These are phyloP conservation scores for Claviceps capensis DNA, from an alignment of 2,329 filamentous ascomycete genomes.

Conservation along the genomic window DNA sequence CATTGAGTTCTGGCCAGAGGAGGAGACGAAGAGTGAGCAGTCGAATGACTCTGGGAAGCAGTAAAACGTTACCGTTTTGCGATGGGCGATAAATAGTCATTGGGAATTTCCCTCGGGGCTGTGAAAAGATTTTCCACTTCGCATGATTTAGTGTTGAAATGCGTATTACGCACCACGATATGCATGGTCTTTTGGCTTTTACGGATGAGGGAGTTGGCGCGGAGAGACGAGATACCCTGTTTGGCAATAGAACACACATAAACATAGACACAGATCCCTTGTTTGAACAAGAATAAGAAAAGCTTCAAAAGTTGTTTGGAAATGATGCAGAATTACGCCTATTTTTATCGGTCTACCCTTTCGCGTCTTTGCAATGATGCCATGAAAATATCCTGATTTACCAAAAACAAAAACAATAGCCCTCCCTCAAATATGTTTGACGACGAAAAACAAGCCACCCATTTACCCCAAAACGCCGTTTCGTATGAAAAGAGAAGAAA, in stretches of 20 bases:
- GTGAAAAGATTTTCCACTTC: background rate
- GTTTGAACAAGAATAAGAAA: background rate
- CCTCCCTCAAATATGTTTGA: background rate
- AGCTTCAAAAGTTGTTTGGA: background rate
- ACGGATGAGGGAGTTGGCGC: background rate
- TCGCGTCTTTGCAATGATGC: background rate
- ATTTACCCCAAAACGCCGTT: background rate
- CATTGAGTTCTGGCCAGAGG: conserved; percentile 83
- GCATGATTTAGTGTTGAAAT: background rate
- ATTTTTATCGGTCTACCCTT: background rate
- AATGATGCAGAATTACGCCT: background rate
- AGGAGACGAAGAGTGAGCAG: conserved; percentile 20
- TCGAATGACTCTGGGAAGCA: background rate
- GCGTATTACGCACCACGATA: background rate
- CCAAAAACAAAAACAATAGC: background rate
- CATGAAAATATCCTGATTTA: background rate
- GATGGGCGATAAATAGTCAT: background rate
- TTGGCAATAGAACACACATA: background rate
- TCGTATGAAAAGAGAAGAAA: background rate
- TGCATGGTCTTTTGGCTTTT: background rate
- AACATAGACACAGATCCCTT: background rate
- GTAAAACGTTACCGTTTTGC: background rate
- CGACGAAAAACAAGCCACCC: background rate
- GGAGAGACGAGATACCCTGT: background rate
- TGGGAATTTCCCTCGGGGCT: background rate